phyloP scores from a whole-genome alignment of 305 asterid genomes.

The Salvia sclarea region DNA sequence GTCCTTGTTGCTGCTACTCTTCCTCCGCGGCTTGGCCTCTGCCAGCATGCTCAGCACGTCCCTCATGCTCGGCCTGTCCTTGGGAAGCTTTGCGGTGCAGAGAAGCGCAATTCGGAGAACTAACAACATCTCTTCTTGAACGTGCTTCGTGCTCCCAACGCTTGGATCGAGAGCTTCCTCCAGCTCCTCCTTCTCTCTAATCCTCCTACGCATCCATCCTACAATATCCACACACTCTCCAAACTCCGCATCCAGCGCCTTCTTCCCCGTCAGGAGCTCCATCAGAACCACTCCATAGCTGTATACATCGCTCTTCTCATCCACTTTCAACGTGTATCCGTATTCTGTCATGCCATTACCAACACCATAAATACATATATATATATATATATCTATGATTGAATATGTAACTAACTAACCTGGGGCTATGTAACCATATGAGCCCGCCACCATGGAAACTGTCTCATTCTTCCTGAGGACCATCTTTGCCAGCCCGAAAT shows the following conservation, averaged over 20 bases:
- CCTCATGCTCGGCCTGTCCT: slow-evolving; percentile 89
- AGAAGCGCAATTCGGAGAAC: slow-evolving; percentile 78
- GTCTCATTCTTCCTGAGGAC: slow-evolving; percentile 76
- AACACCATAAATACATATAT: too few species aligned
- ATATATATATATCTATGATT: background rate
- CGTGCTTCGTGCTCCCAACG: slow-evolving; percentile 66
- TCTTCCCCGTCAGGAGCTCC: slow-evolving; percentile 86
- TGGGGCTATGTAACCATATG: slow-evolving; percentile 94
- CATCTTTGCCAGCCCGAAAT: slow-evolving; percentile 75
- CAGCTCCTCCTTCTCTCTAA: slow-evolving; percentile 49
- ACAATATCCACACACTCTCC: slow-evolving; percentile 74
- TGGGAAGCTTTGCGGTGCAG: slow-evolving; percentile 86
- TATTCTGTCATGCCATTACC: slow-evolving; percentile 81
- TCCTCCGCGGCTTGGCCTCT: slow-evolving; percentile 90
- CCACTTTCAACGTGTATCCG: slow-evolving; percentile 78
- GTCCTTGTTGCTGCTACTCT: slow-evolving; percentile 54
- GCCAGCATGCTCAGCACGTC: slow-evolving; percentile 88
- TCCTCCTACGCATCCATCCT: slow-evolving; percentile 77
- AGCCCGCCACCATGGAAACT: slow-evolving; percentile 84
- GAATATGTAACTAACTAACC: slow-evolving; percentile 47
- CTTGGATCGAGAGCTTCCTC: slow-evolving; percentile 71
- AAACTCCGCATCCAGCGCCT: slow-evolving; percentile 71
- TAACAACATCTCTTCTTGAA: slow-evolving; percentile 88
- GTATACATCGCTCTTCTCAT: slow-evolving; percentile 85
- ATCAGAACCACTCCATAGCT: slow-evolving; percentile 90